Evolutionary conservation across 345 rosid genomes (phyloP), one percentile per base, ranked within the genome.

Genomic region (Anacardium occidentale): DNA sequence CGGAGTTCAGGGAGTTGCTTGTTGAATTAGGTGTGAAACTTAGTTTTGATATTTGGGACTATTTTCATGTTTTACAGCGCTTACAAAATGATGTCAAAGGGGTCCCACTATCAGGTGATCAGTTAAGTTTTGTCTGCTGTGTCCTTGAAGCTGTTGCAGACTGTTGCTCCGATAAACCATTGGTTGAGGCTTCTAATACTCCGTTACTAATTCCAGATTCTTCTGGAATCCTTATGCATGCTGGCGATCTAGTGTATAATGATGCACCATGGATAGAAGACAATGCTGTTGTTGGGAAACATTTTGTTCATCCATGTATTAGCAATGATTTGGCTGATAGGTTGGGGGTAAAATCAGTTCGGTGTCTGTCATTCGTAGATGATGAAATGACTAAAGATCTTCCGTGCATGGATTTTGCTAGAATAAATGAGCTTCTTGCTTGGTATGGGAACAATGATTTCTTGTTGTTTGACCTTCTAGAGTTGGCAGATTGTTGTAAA

Each of bases 241-340:
- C 85, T 25, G 81, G 82, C 64, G 89, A 94, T 78, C 91, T 94
- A 74, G 82, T 94, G 18, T 90, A 87, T 81, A 91, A 94, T 79
- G 98, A 94, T 80, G 98, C 98, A 69, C 98, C 97, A n/a, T 94
- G 98, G 98, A 93, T 94, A 65, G 97, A 94, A 80, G 82, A 75
- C 68, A 79, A 74, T 82, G 76, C 84, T 40, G 80, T 90, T 63
- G 64, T 76, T 71, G 96, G 85, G 79, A 94, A 90, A 73, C 84
- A 80, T 74, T 88, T 94, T 86, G 82, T 94, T 62, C 98, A 94
- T 84, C 87, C 90, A 48, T 79, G 88, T 81, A 84, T 94, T 77
- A 84, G 81, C 87, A 87, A 85, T 84, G 97, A 91, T 71, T 80
- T 94, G 87, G 98, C 98, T 47, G 82, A 78, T 68, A 88, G 77